Percentiles rank a stretch among this genome's conserved stretches.
Evolutionary conservation across 1,284 basidiomycete genomes (phyloP).

Genomic region (Puccinia coronata): DNA sequence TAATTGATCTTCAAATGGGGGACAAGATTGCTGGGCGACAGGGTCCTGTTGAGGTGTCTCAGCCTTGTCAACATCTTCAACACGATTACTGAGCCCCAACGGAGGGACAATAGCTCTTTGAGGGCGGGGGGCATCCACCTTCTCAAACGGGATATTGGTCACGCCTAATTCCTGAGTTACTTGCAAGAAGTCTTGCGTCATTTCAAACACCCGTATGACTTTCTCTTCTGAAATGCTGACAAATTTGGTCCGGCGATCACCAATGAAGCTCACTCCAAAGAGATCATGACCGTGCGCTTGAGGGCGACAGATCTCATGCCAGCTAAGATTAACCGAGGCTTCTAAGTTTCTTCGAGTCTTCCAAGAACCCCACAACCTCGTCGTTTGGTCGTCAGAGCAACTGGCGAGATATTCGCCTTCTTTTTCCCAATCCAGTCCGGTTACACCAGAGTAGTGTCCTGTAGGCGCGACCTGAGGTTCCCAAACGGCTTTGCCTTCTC

Average conservation of each 20-base stretch:
- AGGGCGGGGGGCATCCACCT: constrained; percentile 62
- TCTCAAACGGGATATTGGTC: constrained; percentile 56
- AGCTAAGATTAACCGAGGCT: constrained; percentile 58
- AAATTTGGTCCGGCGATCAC: constrained; percentile 68
- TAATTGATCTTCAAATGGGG: constrained; percentile 77
- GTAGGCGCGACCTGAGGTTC: constrained; percentile 72
- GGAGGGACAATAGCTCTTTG: constrained; percentile 73
- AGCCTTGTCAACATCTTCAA: constrained; percentile 63
- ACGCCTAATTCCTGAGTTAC: constrained; percentile 57
- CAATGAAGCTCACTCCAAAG: constrained; percentile 74
- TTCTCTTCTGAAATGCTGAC: constrained; percentile 90
- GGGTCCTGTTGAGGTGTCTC: constrained; percentile 16
- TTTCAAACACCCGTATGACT: constrained; percentile 84
- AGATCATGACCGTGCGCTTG: constrained; percentile 94
- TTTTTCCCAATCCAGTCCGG: constrained; percentile 79
- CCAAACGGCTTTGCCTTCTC: constrained; percentile 64
- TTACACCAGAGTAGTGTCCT: constrained; percentile 77
- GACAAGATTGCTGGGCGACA: constrained; percentile 58
- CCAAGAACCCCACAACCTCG: constrained; percentile 73
- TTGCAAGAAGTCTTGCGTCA: constrained; percentile 75
- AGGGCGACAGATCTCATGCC: constrained; percentile 85
- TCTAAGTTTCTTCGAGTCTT: constrained; percentile 50
- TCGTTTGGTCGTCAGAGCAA: constrained; percentile 78
- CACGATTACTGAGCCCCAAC: constrained; percentile 72
- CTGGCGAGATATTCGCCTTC: constrained; percentile 79